phyloP scores from a whole-genome alignment of 2,329 filamentous ascomycete genomes.

The Aspergillus persii region DNA sequence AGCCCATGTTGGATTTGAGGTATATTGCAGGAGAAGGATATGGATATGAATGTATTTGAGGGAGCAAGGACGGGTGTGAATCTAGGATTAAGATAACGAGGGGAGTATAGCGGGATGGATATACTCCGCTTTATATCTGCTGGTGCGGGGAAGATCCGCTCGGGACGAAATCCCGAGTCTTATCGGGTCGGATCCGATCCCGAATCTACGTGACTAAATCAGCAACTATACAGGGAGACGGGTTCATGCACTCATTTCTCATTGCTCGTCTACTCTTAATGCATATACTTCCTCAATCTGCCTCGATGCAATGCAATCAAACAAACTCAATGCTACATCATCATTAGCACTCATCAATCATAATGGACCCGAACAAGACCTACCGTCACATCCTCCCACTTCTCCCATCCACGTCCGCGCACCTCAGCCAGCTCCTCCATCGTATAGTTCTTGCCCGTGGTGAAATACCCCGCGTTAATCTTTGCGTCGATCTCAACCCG shows the following conservation, averaged over 20 bases:
- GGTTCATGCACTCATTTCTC: neutral
- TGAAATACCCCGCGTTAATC: conserved; percentile 87
- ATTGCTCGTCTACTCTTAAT: neutral
- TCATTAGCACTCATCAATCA: conserved; percentile 3
- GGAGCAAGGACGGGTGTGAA: no score
- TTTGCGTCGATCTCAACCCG: conserved; percentile 99
- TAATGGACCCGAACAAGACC: conserved; percentile 6
- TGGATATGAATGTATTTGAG: neutral
- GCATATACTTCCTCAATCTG: no score
- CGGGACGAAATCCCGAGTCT: conserved; percentile 7
- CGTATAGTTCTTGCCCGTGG: conserved; percentile 84
- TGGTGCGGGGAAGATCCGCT: conserved; percentile 13
- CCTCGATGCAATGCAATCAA: no score
- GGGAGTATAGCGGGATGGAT: neutral
- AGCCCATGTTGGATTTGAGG: conserved; percentile 12
- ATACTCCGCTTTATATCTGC: neutral
- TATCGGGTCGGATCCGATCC: neutral
- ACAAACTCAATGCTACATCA: conserved; percentile 20
- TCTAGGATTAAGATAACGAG: no score
- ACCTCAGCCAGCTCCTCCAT: conserved; percentile 81
- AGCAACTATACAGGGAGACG: neutral
- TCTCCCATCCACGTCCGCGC: conserved; percentile 89
- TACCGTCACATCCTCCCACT: conserved; percentile 50
- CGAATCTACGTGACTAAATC: neutral
- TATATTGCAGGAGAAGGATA: neutral